These are phyloP conservation scores for Podospora comata DNA, from an alignment of 495 filamentous ascomycete genomes.

Conservation along the genomic window DNA sequence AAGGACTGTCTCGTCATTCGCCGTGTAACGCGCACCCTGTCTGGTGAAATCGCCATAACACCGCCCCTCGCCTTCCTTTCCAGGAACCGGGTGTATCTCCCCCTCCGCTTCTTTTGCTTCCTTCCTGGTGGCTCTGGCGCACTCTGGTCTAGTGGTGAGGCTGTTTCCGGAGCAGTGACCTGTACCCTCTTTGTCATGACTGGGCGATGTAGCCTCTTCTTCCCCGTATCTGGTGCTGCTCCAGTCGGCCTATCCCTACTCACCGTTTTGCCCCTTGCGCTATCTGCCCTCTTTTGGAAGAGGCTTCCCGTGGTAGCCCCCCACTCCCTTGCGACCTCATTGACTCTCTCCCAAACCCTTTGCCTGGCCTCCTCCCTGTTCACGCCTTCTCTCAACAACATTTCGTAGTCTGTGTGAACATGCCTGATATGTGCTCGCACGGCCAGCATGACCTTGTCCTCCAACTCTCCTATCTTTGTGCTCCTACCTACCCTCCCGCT, in stretches of 20 bases:
- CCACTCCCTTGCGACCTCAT: constrained; percentile 25
- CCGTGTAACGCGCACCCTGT: not conserved
- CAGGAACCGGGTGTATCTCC: not conserved
- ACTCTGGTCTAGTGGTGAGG: not conserved
- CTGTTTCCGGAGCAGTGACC: not conserved
- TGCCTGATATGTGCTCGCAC: constrained; percentile 41
- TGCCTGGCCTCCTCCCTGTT: constrained; percentile 22
- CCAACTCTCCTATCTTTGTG: constrained; percentile 25
- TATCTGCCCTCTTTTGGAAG: not conserved
- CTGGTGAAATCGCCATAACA: not conserved
- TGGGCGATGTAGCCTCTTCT: not conserved
- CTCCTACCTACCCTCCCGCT: constrained; percentile 37
- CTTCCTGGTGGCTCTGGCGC: not conserved
- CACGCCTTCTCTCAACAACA: constrained; percentile 21
- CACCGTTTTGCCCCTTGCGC: not conserved
- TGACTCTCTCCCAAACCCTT: constrained; percentile 17
- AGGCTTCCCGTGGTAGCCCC: constrained; percentile 4
- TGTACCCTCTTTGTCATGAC: not conserved
- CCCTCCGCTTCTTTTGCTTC: constrained; percentile 7
- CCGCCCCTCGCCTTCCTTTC: not conserved
- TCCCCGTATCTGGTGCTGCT: not conserved
- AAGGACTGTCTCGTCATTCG: not conserved
- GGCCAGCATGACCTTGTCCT: constrained; percentile 35
- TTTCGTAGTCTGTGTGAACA: constrained; percentile 38
- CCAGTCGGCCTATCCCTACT: not conserved